These are phyloP conservation scores for Albizia julibrissin DNA, from an alignment of 306 rosid genomes.

Conservation along the genomic window DNA sequence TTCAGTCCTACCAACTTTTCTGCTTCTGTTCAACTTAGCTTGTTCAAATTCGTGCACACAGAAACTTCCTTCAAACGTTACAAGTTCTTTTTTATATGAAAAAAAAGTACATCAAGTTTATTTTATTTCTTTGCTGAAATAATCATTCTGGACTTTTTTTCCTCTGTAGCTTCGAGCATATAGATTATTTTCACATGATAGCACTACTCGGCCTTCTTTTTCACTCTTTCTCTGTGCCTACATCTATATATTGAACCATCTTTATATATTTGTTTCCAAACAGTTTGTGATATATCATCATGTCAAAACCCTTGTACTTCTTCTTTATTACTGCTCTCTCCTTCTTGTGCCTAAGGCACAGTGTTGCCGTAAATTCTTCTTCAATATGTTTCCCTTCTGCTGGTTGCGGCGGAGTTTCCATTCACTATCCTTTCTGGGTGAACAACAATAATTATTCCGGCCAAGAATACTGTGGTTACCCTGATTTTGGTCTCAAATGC, in stretches of 20 bases:
- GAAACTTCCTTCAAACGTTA: conserved; percentile 5
- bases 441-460: not conserved
- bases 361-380: conserved; percentile 18
- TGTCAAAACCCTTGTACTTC: conserved; percentile 17
- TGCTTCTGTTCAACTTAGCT: not conserved
- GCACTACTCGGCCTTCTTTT: not conserved
- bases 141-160: not conserved
- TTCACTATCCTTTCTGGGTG: conserved; percentile 42
- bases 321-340: not conserved
- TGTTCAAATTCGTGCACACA: conserved; percentile 17
- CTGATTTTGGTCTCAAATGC: conserved; percentile 33
- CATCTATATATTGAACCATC: not conserved
- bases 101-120: not conserved
- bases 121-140: not conserved
- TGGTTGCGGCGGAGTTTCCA: conserved; percentile 24
- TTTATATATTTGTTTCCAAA: not conserved
- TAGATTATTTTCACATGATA: conserved; percentile 37
- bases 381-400: conserved; percentile 10
- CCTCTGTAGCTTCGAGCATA: not conserved
- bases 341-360: conserved; percentile 24
- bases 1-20: not conserved
- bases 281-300: not conserved
- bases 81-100: not conserved
- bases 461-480: conserved; percentile 32
- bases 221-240: not conserved